A percentile compares a stretch with the other conserved stretches of the same genome.
phyloP scores from a whole-genome alignment of 306 rosid genomes.

The Glycine tomentella region DNA sequence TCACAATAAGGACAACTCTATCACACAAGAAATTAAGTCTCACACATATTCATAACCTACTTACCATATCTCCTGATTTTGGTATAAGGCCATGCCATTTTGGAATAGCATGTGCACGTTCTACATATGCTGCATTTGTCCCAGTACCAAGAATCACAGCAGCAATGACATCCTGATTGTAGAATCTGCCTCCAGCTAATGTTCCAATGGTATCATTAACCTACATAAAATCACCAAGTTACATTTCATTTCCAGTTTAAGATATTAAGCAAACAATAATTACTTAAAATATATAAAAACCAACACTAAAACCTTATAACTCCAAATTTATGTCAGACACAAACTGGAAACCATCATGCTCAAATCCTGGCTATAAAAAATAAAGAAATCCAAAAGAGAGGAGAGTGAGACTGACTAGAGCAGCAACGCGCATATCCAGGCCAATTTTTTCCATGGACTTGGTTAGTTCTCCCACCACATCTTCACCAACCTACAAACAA shows the following conservation, averaged over 20 bases:
- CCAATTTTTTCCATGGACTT: slow-evolving; percentile 82
- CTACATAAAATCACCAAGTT: slow-evolving; percentile 57
- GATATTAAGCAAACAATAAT: slow-evolving; percentile 13
- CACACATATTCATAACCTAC: slow-evolving; percentile 40
- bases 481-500: slow-evolving; percentile 77
- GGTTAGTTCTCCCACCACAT: slow-evolving; percentile 84
- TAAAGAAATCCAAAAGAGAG: slow-evolving; percentile 31
- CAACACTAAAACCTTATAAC: slow-evolving; percentile 23
- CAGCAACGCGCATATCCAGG: slow-evolving; percentile 87
- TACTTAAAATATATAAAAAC: neutral
- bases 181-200: slow-evolving; percentile 90
- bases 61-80: slow-evolving; percentile 92
- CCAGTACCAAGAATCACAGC: slow-evolving; percentile 97
- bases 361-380: slow-evolving; percentile 16
- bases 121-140: slow-evolving; percentile 95
- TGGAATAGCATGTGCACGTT: slow-evolving; percentile 88
- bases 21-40: neutral
- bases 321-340: slow-evolving; percentile 25
- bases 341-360: slow-evolving; percentile 31
- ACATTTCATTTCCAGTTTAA: slow-evolving; percentile 34
- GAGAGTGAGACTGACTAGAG: slow-evolving; percentile 65
- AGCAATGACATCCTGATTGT: slow-evolving; percentile 78
- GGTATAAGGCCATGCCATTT: slow-evolving; percentile 95
- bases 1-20: too few relatives aligned
- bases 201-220: slow-evolving; percentile 97